These are phyloP conservation scores for Rutstroemia sp. DNA, from an alignment of 2,329 filamentous ascomycete genomes.

Conservation along the genomic window DNA sequence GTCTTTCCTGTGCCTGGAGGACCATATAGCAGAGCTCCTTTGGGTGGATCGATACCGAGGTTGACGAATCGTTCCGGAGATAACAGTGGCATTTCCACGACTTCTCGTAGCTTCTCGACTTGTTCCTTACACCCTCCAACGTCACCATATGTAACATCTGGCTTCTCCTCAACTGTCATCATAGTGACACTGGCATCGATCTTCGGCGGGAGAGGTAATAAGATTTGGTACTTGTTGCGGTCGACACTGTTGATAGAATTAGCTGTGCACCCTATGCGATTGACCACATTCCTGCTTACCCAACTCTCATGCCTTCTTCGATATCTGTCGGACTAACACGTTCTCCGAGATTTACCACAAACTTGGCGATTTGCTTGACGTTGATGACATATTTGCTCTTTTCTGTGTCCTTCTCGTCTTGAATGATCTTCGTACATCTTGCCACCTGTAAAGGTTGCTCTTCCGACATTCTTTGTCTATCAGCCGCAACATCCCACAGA, in stretches of 20 bases:
- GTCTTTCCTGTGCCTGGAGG: slow-evolving; percentile 99
- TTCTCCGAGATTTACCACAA: slow-evolving; percentile 95
- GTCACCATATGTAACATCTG: slow-evolving; percentile 97
- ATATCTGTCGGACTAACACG: slow-evolving; percentile 97
- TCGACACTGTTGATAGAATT: slow-evolving; percentile 55
- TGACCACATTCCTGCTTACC: slow-evolving; percentile 38
- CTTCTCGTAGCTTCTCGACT: slow-evolving; percentile 97
- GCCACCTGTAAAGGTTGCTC: slow-evolving; percentile 97
- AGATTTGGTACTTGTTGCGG: slow-evolving; percentile 98
- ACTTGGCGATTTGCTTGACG: slow-evolving; percentile 99
- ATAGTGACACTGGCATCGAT: slow-evolving; percentile 99
- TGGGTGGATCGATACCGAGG: slow-evolving; percentile 97
- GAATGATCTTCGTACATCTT: slow-evolving; percentile 97
- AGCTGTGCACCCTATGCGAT: no score
- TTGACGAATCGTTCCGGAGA: slow-evolving; percentile 96
- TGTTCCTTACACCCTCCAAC: slow-evolving; percentile 99
- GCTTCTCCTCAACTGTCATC: slow-evolving; percentile 99
- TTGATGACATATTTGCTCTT: slow-evolving; percentile 99
- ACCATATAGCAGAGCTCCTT: slow-evolving; percentile 92
- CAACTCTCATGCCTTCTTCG: slow-evolving; percentile 97
- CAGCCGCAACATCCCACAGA: slow-evolving; percentile 96
- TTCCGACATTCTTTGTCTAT: slow-evolving; percentile 96
- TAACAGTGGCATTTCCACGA: slow-evolving; percentile 95
- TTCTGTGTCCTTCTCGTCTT: slow-evolving; percentile 88
- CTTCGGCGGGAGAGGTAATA: slow-evolving; percentile 91